Base-by-base conservation (phyloP, 768 basidiomycete genomes). In the Tricholoma hemisulphureum region DNA sequence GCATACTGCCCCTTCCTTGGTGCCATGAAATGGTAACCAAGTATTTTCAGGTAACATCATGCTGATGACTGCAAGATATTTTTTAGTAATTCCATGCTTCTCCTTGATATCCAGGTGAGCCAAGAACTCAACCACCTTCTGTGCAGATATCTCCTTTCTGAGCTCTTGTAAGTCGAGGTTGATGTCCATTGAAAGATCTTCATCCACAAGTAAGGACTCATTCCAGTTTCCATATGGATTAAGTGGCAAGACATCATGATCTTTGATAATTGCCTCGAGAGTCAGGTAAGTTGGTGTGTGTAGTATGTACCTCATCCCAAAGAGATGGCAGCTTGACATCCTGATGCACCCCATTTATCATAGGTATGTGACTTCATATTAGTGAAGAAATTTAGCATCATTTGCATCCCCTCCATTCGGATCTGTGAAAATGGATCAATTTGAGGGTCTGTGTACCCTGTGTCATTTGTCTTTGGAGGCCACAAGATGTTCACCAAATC, bases 181-280 rank as follows among this genome's bases (percentile, higher is more conserved):
- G 24, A 75, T 60, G 16, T 72, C 68, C 2, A 58, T 24, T 16
- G 32, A 8, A 1, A 77, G 37, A 51, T 75, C 73, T 53, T 71
- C 70, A 45, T 75, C 63, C 4, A 65, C 68, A 1, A 75, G 60
- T 28, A 64, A 41, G 0, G 71, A 65, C 18, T 64, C 29, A 16
- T 68, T 70, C 68, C 66, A 73, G 10, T 58, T 39, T 2, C 71
- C 67, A 52, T 68, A 73, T 16, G 61, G 65, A 58, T 69, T 68
- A 1, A 60, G 39, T 2, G 69, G 73, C 9, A 73, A 54, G 16
- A 65, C 21, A 0, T 23, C 58, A 0, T 55, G 55, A 51, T 68
- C 65, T 14, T 31, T 16, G 16, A 66, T 61, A 54, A 73, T 37
- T 31, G 34, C 2, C 66, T 53, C n/a, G 31, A 52, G 20, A 65